Evolutionary conservation across 495 filamentous ascomycete genomes (phyloP), one percentile per base, ranked within the genome.

Genomic region (Rhizodiscina lignyota): DNA sequence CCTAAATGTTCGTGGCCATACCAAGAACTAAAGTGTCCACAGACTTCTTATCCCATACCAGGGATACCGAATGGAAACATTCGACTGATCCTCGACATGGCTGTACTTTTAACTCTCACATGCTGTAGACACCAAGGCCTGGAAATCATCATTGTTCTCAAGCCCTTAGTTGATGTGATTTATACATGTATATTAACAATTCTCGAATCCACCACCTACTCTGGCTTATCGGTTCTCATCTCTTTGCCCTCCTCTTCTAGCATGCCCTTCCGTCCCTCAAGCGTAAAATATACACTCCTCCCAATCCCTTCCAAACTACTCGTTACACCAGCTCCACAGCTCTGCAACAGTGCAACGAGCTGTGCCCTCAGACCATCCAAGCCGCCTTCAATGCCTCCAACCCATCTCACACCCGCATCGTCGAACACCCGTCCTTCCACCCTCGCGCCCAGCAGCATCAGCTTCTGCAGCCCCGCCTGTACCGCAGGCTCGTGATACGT

Each of bases 341-440:
- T 71, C 53, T 82, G 75, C 58, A 94, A 59, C 56, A 87, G 67
- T 43, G 51, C 57, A 19, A 93, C 74, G 42, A 99, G 62, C 63
- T 91, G 78, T 20, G 72, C 79, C 38, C 86, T 68, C 44, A 96
- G 62, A 15, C 77, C 75, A 20, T 87, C 83, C 39, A 94, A 51
- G 8, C 85, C 85, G 34, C 77, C 78, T 45, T 78, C 66, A 49
- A 96, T 80, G n/a, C 72, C 67, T 28, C 79, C 82, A 34, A 96
- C 71, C 80, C 82, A 89, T 52, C 74, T 78, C 37, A 81, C 62
- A 42, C 81, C 76, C 13, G 76, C 74, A 20, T 66, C 49, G 58
- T 97, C 91, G 47, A 96, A 83, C 30, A 84, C 78, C 58, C 69
- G 72, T 40, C 78, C 79, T 44, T 79, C 74, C 18, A 93, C 70